phyloP scores from a whole-genome alignment of 352 stramenopile genomes.

The Pythium vanterpoolii region DNA sequence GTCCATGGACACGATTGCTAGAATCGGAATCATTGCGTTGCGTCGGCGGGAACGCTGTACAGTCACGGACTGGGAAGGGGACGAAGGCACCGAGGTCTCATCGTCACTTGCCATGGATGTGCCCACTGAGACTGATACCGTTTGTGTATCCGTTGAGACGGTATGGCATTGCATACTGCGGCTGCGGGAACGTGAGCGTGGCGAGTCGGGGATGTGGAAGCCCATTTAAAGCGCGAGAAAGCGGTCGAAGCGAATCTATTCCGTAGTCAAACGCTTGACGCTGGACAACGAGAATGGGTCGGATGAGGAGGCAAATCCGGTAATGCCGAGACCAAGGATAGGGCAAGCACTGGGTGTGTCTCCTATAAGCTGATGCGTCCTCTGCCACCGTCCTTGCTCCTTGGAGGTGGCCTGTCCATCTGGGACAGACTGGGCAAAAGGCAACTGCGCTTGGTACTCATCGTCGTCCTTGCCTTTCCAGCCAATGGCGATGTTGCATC shows the following conservation, averaged over 20 bases:
- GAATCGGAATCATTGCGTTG: constrained; percentile 55
- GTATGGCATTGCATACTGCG: not conserved
- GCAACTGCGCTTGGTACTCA: constrained; percentile 5
- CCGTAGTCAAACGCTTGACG: constrained; percentile 4
- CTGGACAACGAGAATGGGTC: constrained; percentile 10
- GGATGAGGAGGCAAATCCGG: constrained; percentile 10
- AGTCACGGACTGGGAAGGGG: constrained; percentile 9
- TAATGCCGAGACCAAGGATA: not conserved
- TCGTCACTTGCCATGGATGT: constrained; percentile 21
- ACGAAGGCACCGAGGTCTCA: constrained; percentile 1
- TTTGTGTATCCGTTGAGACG: not conserved
- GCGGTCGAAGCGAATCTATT: constrained; percentile 11
- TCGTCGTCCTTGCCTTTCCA: constrained; percentile 7
- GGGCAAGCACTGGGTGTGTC: not conserved
- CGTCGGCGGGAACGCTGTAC: constrained; percentile 32
- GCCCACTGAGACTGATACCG: constrained; percentile 11
- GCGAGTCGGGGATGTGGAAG: constrained; percentile 65
- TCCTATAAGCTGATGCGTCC: not conserved
- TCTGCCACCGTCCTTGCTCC: not conserved
- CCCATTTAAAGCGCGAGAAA: constrained; percentile 32
- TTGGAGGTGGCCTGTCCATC: not conserved
- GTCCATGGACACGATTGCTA: constrained; percentile 42
- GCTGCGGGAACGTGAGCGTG: constrained; percentile 13
- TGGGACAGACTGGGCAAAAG: constrained; percentile 1
- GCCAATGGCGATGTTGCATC: not conserved